These are phyloP conservation scores for Hippophae tibetana DNA, from an alignment of 306 rosid species.

Conservation along the genomic window DNA sequence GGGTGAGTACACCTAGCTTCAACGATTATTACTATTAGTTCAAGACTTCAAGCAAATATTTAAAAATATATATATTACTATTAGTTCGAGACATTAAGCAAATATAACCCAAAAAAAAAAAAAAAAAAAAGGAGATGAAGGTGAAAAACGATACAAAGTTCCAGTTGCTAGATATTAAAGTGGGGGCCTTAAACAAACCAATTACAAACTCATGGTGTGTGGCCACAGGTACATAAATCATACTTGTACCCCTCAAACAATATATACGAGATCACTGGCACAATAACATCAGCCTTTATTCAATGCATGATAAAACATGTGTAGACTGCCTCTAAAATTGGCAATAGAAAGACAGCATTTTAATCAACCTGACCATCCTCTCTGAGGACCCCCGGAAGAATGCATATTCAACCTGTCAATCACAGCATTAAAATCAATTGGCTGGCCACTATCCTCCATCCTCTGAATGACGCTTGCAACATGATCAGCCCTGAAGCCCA, in stretches of 20 bases:
- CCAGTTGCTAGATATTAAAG: background rate
- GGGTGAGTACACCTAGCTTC: too few relatives aligned
- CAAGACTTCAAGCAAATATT: too few relatives aligned
- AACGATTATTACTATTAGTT: too few relatives aligned
- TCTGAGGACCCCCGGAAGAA: background rate
- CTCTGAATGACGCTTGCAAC: conserved; percentile 74
- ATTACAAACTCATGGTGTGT: background rate
- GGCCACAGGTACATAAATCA: conserved; percentile 16
- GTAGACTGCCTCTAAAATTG: conserved; percentile 30
- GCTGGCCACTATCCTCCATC: conserved; percentile 91
- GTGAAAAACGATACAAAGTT: background rate
- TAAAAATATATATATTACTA: too few relatives aligned
- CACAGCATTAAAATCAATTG: conserved; percentile 76
- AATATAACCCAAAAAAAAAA: too few relatives aligned
- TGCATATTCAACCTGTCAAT: conserved; percentile 77
- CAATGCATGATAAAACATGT: conserved; percentile 91
- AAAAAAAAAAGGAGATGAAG: too few relatives aligned
- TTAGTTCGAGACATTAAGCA: too few relatives aligned
- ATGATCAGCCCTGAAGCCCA: conserved; percentile 88
- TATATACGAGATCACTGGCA: conserved; percentile 30
- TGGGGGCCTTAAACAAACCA: conserved; percentile 5
- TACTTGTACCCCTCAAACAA: conserved; percentile 18
- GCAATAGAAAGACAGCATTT: conserved; percentile 3
- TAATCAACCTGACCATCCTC: conserved; percentile 29
- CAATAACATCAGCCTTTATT: conserved; percentile 50